Evolutionary conservation across 2,329 filamentous ascomycete species (phyloP), one percentile per base, ranked within the genome.

Genomic region (Colletotrichum kahawae): DNA sequence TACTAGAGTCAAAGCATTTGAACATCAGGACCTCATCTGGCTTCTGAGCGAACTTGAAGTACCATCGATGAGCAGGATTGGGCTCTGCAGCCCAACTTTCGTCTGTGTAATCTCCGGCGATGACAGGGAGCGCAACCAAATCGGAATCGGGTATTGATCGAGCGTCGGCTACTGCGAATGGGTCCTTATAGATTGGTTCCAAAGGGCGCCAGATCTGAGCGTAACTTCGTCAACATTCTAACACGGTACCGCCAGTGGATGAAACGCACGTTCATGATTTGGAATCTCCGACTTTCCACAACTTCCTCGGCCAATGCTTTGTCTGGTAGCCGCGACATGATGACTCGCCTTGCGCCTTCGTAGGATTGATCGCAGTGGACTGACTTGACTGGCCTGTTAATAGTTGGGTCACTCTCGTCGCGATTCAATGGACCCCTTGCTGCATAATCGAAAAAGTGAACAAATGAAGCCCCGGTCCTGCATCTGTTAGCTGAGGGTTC

Each of bases 1-100:
- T 13, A 27, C 12, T 24, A n/a, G 92, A 94, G 81, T 93, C 91
- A 79, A 88, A 92, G 77, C 89, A 91, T 80, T 92, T 92, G 82
- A 93, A 91, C 43, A 92, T 79, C 16, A 90, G 84, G 12, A 90
- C 88, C 81, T 92, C 87, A 9, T 88, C 82, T 1, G 90, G 89
- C 3, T 83, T 85, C 81, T 91, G 87, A 6, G 82, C 84, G 76
- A 85, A 85, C 77, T 88, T 85, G 80, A 88, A 91, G 79, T 87
- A 88, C 89, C 90, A 92, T 77, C 83, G 84, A 60, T 90, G 88
- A 13, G 38, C 27, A n/a, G 54, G 33, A 14, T 48, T 69, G 13
- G 82, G 82, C 66, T 78, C 76, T 33, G 86, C 81, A 3, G 83
- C 83, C 83, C 83, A 86, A 2, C 83, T 83, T 77, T 84, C 82